These are phyloP conservation scores for Litsea cubeba DNA, from an alignment of 164 flowering plant genomes.

Conservation along the genomic window DNA sequence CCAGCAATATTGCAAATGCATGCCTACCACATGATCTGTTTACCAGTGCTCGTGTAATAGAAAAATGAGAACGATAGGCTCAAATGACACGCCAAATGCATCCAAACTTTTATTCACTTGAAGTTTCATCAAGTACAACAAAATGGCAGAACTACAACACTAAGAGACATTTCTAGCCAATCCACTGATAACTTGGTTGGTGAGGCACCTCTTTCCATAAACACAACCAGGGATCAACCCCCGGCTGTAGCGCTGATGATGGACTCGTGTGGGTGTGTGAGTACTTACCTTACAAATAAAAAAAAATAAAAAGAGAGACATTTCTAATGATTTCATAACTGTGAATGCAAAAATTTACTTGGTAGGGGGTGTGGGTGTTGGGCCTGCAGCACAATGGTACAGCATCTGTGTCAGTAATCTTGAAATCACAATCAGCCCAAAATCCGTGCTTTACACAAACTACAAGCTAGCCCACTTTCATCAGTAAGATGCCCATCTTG, in stretches of 20 bases:
- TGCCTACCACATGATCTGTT: not conserved
- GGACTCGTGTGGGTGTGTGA: too few relatives aligned
- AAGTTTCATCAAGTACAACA: not conserved
- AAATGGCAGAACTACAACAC: not conserved
- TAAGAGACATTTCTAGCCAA: too few relatives aligned
- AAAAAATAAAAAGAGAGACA: not conserved
- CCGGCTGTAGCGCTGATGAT: too few relatives aligned
- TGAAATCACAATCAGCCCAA: not conserved
- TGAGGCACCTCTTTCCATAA: too few relatives aligned
- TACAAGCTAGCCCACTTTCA: not conserved
- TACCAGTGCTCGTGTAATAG: not conserved
- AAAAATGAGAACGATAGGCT: not conserved
- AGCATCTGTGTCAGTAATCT: not conserved
- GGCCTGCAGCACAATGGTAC: not conserved
- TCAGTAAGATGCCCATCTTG: constrained; percentile 15
- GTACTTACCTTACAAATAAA: too few relatives aligned
- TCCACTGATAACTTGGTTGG: too few relatives aligned
- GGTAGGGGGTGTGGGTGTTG: not conserved
- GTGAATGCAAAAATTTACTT: not conserved
- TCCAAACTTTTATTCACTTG: too few relatives aligned
- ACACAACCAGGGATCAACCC: too few relatives aligned
- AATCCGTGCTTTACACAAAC: not conserved
- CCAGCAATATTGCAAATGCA: not conserved
- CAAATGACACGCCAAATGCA: not conserved
- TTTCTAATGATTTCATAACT: not conserved